Conservation (phyloP, 495 filamentous ascomycete genomes). For the Neurospora sp. region DNA sequence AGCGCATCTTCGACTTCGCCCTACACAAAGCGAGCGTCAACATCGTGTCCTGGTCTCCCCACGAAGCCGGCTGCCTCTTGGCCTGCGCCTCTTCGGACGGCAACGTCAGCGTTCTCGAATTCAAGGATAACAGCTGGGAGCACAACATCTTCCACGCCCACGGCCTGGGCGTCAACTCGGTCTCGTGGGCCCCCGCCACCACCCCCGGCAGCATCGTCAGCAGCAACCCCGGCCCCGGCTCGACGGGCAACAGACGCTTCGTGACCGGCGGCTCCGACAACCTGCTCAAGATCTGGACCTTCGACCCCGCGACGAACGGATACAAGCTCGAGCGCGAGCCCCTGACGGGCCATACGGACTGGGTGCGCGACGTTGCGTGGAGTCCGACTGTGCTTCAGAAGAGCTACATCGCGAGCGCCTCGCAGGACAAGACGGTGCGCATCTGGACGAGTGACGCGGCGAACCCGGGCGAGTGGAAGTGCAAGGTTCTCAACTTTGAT, state of each 20-base stretch:
- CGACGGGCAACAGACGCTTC: slow-evolving; percentile 58
- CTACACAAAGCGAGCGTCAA: slow-evolving; percentile 93
- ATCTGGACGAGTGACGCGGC: slow-evolving; percentile 81
- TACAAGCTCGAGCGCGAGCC: slow-evolving; percentile 46
- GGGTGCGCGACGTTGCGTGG: slow-evolving; percentile 98
- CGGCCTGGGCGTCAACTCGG: slow-evolving; percentile 84
- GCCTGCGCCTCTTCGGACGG: slow-evolving; percentile 92
- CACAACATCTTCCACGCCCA: slow-evolving; percentile 86
- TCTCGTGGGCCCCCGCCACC: slow-evolving; percentile 85
- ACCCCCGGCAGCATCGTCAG: slow-evolving; percentile 70
- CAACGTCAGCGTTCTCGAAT: slow-evolving; percentile 85
- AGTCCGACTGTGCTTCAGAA: slow-evolving; percentile 86
- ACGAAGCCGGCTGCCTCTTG: slow-evolving; percentile 88
- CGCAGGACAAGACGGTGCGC: slow-evolving; percentile 92
- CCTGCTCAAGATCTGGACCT: slow-evolving; percentile 77
- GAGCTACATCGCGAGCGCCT: slow-evolving; percentile 86
- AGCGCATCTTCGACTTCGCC: slow-evolving; percentile 78
- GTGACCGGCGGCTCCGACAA: slow-evolving; percentile 94
- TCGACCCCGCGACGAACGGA: slow-evolving; percentile 34
- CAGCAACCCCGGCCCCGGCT: slow-evolving; percentile 49
- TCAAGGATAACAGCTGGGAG: slow-evolving; percentile 84
- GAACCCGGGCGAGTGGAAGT: slow-evolving; percentile 58
- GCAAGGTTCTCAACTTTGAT: slow-evolving; percentile 76
- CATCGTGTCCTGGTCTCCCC: slow-evolving; percentile 92
- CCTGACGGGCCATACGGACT: slow-evolving; percentile 77